Conservation (phyloP, 148 eudicot genomes). For the Diospyros lotus region DNA sequence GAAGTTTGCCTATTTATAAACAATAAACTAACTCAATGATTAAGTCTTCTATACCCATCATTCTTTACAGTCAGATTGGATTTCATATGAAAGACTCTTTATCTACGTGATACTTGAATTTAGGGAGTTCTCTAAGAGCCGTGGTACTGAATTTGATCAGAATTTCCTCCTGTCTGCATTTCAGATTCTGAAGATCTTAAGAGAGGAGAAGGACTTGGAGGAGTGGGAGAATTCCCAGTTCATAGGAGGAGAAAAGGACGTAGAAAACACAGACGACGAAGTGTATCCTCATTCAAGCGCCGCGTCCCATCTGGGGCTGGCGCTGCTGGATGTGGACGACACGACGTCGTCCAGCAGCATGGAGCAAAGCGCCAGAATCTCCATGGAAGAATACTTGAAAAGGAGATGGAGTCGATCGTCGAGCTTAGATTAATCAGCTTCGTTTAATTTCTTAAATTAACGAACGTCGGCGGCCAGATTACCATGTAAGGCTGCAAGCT, state of each 20-base stretch:
- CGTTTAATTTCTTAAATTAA: neutral
- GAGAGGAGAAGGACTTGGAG: constrained; percentile 49
- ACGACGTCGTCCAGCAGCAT: constrained; percentile 51
- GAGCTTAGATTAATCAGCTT: constrained; percentile 37
- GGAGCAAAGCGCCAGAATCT: constrained; percentile 43
- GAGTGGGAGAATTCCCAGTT: constrained; percentile 28
- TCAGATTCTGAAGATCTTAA: constrained; percentile 60
- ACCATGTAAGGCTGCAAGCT: neutral
- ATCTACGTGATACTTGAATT: no score
- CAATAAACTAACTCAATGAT: no score
- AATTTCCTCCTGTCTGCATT: neutral
- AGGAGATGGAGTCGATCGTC: constrained; percentile 55
- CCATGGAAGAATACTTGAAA: constrained; percentile 52
- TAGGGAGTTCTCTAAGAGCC: no score
- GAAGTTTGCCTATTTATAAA: no score
- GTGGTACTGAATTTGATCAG: no score
- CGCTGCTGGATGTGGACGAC: constrained; percentile 59
- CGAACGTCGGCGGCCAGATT: no score
- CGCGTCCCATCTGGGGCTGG: constrained; percentile 59
- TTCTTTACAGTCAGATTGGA: no score
- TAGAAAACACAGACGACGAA: constrained; percentile 59
- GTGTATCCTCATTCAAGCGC: constrained; percentile 56
- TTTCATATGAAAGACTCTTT: no score
- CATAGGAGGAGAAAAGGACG: constrained; percentile 20
- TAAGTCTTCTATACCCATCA: no score